Evolutionary conservation across 148 eudicot species (phyloP).

Genomic region (Pouteria glomerata): DNA sequence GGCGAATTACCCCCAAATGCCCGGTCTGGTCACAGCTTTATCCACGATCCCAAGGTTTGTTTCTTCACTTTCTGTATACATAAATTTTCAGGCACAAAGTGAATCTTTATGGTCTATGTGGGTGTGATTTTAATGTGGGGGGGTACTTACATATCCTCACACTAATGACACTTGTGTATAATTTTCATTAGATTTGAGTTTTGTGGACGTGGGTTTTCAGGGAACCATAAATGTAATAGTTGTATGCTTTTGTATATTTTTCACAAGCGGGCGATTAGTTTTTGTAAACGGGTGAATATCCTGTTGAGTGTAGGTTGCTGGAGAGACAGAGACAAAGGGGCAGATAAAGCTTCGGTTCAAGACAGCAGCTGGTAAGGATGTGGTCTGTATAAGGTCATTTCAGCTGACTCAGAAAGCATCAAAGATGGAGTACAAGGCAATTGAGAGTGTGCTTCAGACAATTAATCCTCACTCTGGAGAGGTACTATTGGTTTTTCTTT

Average conservation of each 20-base stretch:
- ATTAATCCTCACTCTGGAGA: constrained; percentile 95
- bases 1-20: constrained; percentile 98
- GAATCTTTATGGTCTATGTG: background rate
- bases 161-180: no score
- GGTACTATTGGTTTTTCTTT: constrained; percentile 32
- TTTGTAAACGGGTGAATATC: background rate
- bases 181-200: background rate
- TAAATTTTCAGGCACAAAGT: background rate
- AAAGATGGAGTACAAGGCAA: constrained; percentile 96
- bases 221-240: background rate
- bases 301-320: constrained; percentile 67
- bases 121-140: background rate
- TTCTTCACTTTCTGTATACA: background rate
- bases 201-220: background rate
- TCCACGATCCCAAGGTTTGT: constrained; percentile 96
- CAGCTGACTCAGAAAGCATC: constrained; percentile 92
- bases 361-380: constrained; percentile 95
- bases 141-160: no score
- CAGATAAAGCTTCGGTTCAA: constrained; percentile 95
- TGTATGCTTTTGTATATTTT: background rate
- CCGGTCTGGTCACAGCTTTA: constrained; percentile 94
- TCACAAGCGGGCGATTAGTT: background rate
- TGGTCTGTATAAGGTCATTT: constrained; percentile 94
- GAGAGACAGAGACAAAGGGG: constrained; percentile 97
- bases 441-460: constrained; percentile 97